Base-by-base conservation (phyloP, 106 monocot genomes). In the Dioscorea dumetorum region DNA sequence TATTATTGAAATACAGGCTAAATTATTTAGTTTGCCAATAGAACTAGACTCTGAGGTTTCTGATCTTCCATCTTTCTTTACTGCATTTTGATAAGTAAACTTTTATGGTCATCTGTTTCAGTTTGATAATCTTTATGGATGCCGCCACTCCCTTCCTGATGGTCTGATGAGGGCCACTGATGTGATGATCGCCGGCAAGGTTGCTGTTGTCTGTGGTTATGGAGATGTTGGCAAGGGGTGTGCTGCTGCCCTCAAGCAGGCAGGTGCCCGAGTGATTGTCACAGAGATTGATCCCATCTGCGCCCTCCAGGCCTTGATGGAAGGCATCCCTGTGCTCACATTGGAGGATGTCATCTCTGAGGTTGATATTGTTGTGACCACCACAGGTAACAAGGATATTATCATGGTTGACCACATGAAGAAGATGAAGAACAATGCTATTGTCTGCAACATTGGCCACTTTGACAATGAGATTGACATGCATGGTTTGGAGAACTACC, bases 371-470 rank as follows among this genome's bases (percentile, higher is more conserved):
- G 85, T 92, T 33, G 91, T 92, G 50, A 88, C 91, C 59, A 92
- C 91, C 56, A 90, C 94, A 5, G 94, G 93, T 0, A 94, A 94
- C 90, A 94, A 94, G 87, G 94, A 90, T 67, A 94, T 94, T 73
- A 90, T 94, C 77, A 90, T 87, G 90, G 84, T 94, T 12, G 90
- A 85, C 66, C 78, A 94, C 87, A 94, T 90, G 90, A 79, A 73
- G 79, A 87, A 90, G 87, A 94, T 94, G 94, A 94, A 94, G 90
- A 94, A 94, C 90, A 94, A 94, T 48, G 90, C 94, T 35, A 94
- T 94, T 58, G 87, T 88, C 33, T 88, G 91, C 91, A 92, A 92
- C 80, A 92, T 92, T 60, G 91, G 91, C 17, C 91, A 92, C 78
- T 92, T 92, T 60, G 91, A 92, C 74, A 92, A 92, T 57, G 94